Base-by-base conservation (phyloP, 2,329 filamentous ascomycete genomes). In the Colletotrichum limetticola region DNA sequence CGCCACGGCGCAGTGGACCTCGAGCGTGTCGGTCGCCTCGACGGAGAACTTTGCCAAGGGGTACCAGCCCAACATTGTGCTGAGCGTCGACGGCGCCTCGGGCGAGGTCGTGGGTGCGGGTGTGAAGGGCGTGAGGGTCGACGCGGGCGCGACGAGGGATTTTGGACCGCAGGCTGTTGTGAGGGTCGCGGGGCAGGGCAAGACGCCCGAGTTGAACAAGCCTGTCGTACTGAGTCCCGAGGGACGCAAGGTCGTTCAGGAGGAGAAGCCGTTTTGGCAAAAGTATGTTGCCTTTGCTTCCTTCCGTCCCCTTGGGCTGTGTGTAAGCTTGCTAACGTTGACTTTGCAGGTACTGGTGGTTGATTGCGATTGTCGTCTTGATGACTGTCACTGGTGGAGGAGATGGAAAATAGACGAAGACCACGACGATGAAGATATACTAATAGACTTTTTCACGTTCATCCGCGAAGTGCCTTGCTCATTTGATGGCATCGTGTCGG, bases 201-300 rank as follows among this genome's bases (percentile, higher is more conserved):
- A 86, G 79, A 85, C 88, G 78, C 90, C 90, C 2, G 86, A 86
- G 76, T 82, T 93, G 77, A 92, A 92, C 77, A 89, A 88, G 82
- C 91, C 91, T 3, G 85, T 93, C 49, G 88, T 92, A 60, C 81
- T 93, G 74, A 87, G 83, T 58, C 84, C 89, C 0, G 88, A 91
- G 75, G 91, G 91, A 19, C 90, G 86, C 83, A 85, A 89, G 80
- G 86, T 87, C 55, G 87, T 83, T 68, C 84, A 85, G 74, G 86
- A 87, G 78, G 90, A 93, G 83, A 93, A 92, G 87, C 86, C 88
- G 1, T 86, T 93, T 74, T 79, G 93, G 69, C 91, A 93, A 82
- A 93, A 91, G 91, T 92, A 85, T 77, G 88, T 85, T 57, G 14
- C 26, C 35, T 19, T 22, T 5, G 46, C 37, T 19, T 35, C 32